A percentile compares a stretch with the other conserved stretches of the same genome.
Evolutionary conservation across 768 basidiomycete genomes (phyloP).

Genomic region (Galerina sulciceps): DNA sequence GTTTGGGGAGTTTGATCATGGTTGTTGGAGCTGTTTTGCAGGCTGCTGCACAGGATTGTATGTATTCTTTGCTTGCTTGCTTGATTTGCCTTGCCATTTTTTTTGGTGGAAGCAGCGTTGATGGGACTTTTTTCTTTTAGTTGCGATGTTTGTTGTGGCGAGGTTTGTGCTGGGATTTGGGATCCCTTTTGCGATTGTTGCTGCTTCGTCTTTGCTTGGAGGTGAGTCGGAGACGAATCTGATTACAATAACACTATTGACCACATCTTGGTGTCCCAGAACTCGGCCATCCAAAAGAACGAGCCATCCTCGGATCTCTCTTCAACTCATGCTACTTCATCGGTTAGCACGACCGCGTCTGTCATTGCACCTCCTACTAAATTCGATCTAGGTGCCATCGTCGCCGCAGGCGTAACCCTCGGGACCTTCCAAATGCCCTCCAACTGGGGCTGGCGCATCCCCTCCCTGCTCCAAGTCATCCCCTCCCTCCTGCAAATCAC

Average conservation of each 20-base stretch:
- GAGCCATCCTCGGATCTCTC: slow-evolving; percentile 63
- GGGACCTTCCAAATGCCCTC: slow-evolving; percentile 63
- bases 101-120: background rate
- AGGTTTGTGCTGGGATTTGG: slow-evolving; percentile 63
- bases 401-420: slow-evolving; percentile 63
- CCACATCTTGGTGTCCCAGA: slow-evolving; percentile 35
- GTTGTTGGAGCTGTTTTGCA: slow-evolving; percentile 50
- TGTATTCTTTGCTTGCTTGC: slow-evolving; percentile 17
- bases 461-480: slow-evolving; percentile 59
- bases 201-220: slow-evolving; percentile 68
- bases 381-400: slow-evolving; percentile 47
- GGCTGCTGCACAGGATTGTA: slow-evolving; percentile 53
- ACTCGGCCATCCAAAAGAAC: slow-evolving; percentile 71
- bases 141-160: slow-evolving; percentile 62
- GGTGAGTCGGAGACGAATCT: slow-evolving; percentile 26
- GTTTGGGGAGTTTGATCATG: slow-evolving; percentile 55
- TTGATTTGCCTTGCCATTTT: background rate
- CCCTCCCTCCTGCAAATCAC: slow-evolving; percentile 57
- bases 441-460: slow-evolving; percentile 75
- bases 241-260: background rate
- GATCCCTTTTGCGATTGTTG: slow-evolving; percentile 64
- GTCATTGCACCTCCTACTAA: background rate
- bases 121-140: slow-evolving; percentile 28
- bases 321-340: slow-evolving; percentile 70
- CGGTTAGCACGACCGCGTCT: slow-evolving; percentile 28